A percentile compares a stretch with the other conserved stretches of the same genome.
phyloP scores from a whole-genome alignment of 305 asterid species.

The Solanum hybrid region DNA sequence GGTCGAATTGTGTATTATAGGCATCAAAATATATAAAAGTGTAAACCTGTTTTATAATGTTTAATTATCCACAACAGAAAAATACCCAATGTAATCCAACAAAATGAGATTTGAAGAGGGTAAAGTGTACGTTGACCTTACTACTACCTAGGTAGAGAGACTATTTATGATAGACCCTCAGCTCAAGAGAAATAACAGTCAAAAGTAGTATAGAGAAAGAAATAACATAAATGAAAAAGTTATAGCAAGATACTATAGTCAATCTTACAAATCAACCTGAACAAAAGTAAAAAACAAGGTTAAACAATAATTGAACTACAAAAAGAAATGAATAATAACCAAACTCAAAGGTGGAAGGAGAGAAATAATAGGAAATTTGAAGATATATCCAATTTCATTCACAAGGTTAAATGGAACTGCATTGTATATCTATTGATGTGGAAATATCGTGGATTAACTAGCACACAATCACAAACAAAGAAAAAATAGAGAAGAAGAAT shows the following conservation, averaged over 20 bases:
- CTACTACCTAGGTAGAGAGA: too few relatives aligned
- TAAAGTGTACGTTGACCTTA: background rate
- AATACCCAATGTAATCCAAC: background rate
- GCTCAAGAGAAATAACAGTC: background rate
- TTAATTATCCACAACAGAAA: background rate
- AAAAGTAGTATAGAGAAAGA: background rate
- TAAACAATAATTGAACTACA: background rate
- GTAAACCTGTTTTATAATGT: background rate
- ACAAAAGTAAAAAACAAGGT: background rate
- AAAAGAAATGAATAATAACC: background rate
- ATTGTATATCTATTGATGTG: too few relatives aligned
- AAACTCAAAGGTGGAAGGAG: background rate
- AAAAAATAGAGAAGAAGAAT: too few relatives aligned
- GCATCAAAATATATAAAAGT: background rate
- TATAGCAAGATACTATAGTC: background rate
- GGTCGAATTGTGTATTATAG: background rate
- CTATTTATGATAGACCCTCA: background rate
- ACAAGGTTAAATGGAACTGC: too few relatives aligned
- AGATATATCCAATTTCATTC: too few relatives aligned
- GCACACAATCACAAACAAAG: too few relatives aligned
- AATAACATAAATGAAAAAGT: too few relatives aligned
- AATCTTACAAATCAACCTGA: background rate
- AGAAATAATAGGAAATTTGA: too few relatives aligned
- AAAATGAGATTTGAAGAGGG: background rate
- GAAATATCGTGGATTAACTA: too few relatives aligned